Evolutionary conservation across 805 yeast genomes (phyloP), one percentile per base, ranked within the genome.

Genomic region (Sugiyamaella smithiae): DNA sequence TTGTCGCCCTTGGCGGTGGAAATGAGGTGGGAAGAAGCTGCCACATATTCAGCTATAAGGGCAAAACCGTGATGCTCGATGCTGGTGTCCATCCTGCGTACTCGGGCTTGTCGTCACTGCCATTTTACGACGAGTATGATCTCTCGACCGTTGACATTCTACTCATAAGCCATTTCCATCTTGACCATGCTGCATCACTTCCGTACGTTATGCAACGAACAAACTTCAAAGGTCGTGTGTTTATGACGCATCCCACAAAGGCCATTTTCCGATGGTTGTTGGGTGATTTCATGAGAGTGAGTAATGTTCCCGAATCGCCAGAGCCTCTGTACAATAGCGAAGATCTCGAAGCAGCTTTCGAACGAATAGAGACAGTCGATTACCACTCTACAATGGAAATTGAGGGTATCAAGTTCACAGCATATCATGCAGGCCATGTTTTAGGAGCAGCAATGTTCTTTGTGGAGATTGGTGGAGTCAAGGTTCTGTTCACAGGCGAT

Each of bases 351-450:
- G 84, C 82, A 46, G 87, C 97, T 0, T 88, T 91, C 60, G 97
- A 89, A 60, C 73, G 79, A 54, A 93, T 93, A 43, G 98, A 93
- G 66, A 88, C 98, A 1, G 80, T 93, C 20, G 99, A 93, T 66
- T 93, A 85, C 67, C 98, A 93, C 67, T 88, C 97, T 3, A 93
- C 99, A 0, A 78, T 88, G 55, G 98, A 93, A 59, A 86, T 90
- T 29, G 95, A 87, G 51, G 99, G 99, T 45, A 84, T 93, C 49
- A 76, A 93, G 62, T 91, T 93, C 71, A 93, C 99, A 1, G 99
- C 99, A 1, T 93, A 85, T 66, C 99, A 91, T 69, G 99, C 99
- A 5, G 99, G 99, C n/a, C 99, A 93, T 74, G 99, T 93, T 9
- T 72, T 93, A 38, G 99, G 99, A 48, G 98, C 99, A 8, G 97